Conservation (phyloP, 2,329 filamentous ascomycete species). For the Apiospora phragmitis region DNA sequence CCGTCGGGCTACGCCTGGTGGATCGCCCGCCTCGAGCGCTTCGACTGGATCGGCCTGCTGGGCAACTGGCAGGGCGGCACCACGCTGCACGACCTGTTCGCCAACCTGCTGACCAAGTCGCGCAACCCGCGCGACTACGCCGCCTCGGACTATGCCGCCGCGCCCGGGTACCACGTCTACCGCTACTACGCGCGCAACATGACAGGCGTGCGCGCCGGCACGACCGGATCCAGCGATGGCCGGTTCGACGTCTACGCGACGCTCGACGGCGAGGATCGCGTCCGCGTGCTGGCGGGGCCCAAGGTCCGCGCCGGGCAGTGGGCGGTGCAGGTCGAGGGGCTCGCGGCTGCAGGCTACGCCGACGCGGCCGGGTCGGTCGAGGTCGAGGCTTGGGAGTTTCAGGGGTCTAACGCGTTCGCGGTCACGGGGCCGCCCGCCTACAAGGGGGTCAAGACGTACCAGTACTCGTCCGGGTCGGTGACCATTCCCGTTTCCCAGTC, state of each 20-base stretch:
- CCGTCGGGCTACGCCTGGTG: constrained; percentile 15
- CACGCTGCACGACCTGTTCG: constrained; percentile 13
- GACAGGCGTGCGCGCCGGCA: constrained; percentile 40
- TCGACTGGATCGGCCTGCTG: constrained; percentile 12
- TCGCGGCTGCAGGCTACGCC: constrained; percentile 35
- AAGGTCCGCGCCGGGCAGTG: constrained; percentile 33
- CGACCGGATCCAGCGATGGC: constrained; percentile 34
- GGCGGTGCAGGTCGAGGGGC: constrained; percentile 33
- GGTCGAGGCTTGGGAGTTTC: constrained; percentile 33
- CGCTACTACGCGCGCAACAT: constrained; percentile 47
- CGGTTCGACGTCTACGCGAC: constrained; percentile 40
- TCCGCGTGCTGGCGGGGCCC: constrained; percentile 37
- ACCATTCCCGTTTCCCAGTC: constrained; percentile 1
- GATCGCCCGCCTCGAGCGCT: constrained; percentile 14
- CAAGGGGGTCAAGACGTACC: not conserved
- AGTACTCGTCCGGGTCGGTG: not conserved
- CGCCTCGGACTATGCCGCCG: constrained; percentile 18
- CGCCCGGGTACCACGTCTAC: constrained; percentile 45
- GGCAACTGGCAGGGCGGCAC: constrained; percentile 14
- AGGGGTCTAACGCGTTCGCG: constrained; percentile 16
- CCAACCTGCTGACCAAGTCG: constrained; percentile 14
- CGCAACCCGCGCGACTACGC: constrained; percentile 10
- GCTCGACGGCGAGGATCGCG: constrained; percentile 29
- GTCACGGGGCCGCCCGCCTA: not conserved
- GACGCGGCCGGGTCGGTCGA: constrained; percentile 28